Base-by-base conservation (phyloP, 108 stramenopile species). In the Ochromonas danica region DNA sequence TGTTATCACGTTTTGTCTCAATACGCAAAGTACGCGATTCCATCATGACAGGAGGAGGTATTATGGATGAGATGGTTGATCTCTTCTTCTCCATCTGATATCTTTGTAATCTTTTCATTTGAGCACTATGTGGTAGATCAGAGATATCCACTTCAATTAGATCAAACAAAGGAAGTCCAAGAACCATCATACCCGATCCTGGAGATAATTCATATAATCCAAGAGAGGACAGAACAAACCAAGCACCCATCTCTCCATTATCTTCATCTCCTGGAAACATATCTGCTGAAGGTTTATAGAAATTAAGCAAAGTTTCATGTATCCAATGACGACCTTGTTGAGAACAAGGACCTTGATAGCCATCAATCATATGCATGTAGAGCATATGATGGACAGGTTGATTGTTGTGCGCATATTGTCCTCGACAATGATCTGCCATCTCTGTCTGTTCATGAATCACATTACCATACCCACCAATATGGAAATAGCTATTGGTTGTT, bases 211-310 rank as follows among this genome's bases (percentile, higher is more conserved):
- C 14, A 36, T 75, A 75, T 38, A 75, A 41, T 27, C 72, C 72
- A 6, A 75, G 22, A 6, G 72, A 75, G 28, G 72, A 57, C 43
- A 75, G 25, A 6, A 75, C 72, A 36, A 30, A 75, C 72, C 72
- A 75, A 6, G 72, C 72, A 28, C 10, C 36, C 72, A 75, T 75
- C 72, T 75, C 40, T 6, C 72, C 72, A 36, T 75, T 75, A 36
- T 75, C 72, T 60, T 75, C 72, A 41, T 75, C 72, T 6, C 72
- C 72, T 35, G 72, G n/a, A 36, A 42, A 75, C 72, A 75, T 75
- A 36, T 75, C 72, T 6, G 6, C 22, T 27, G 3, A 3, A 14
- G 72, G 31, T 57, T 36, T 27, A 36, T 75, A 75, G 6, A 75
- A 60, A 27, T 75, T 27, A 6, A 22, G 3, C 72, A 75, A 57